Base-by-base conservation (phyloP, 225 moss, liverwort and hornwort species). In the Climacium dendroides region DNA sequence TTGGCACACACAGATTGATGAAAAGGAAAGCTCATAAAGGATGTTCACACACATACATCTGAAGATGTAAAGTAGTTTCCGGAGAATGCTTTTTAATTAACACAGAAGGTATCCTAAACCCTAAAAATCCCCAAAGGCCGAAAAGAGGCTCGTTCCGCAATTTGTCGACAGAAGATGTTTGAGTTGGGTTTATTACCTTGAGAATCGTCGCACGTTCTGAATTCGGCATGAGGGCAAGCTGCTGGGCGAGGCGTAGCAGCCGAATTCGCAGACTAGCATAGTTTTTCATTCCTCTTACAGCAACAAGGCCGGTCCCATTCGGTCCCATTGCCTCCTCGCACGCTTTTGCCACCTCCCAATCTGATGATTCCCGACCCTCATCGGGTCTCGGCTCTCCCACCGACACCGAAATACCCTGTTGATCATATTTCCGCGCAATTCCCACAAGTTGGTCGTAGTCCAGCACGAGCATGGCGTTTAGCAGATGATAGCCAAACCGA, bases 151-250 rank as follows among this genome's bases (percentile, higher is more conserved):
- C 57, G 29, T 41, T 74, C 45, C 55, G 79, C n/a, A 61, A 72
- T 45, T 45, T 15, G 55, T 28, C 29, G 37, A 81, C 13, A 39
- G 67, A 67, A 55, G 37, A 47, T 84, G 32, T 50, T 39, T 55
- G 16, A 64, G 13, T 57, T 59, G 71, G 58, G 30, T 57, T 58
- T 30, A 19, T 48, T 91, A 96, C 97, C 96, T 95, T 95, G 77
- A 98, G 92, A 76, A 95, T 81, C 50, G 83, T 62, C 77, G 89
- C 89, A 63, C 95, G 96, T 81, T 87, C 86, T 50, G 35, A 62
- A 74, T 92, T 84, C 29, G 96, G 90, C 95, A 96, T 91, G 64
- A 96, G 89, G 66, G 96, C 98, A 74, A 96, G 83, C 87, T 89
- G 90, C 80, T 90, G 93, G 19, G 96, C 94, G 71, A 94, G 85